These are phyloP conservation scores for Colletotrichum brevisporum DNA, from an alignment of 2,329 filamentous ascomycete genomes.

Conservation along the genomic window DNA sequence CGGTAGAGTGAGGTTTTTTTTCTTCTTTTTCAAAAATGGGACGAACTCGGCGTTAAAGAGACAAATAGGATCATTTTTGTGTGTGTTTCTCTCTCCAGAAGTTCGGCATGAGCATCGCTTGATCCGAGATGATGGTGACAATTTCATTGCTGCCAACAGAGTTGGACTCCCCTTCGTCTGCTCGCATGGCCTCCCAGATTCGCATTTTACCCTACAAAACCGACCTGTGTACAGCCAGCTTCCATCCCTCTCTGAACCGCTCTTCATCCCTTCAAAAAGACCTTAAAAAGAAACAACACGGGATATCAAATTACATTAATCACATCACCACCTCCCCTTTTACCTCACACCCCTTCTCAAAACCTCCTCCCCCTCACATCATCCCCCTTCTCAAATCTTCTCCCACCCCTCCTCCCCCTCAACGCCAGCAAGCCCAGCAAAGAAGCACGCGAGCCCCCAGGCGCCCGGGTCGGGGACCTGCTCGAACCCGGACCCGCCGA, in stretches of 20 bases:
- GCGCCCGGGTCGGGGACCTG: conserved; percentile 76
- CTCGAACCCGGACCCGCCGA: conserved; percentile 70
- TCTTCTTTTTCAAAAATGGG: conserved; percentile 43
- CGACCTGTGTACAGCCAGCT: conserved; percentile 8
- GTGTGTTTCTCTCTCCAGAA: neutral
- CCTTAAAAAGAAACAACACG: conserved; percentile 3
- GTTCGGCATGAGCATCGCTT: too few relatives aligned
- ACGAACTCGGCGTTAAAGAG: conserved; percentile 57
- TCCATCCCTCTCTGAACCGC: neutral
- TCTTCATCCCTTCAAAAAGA: conserved; percentile 1
- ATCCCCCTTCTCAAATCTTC: conserved; percentile 43
- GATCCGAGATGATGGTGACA: too few relatives aligned
- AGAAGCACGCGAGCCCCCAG: conserved; percentile 82
- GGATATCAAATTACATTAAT: conserved; percentile 14
- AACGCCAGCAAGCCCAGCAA: conserved; percentile 78
- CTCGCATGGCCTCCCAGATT: neutral
- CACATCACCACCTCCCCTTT: neutral
- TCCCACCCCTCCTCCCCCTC: conserved; percentile 60
- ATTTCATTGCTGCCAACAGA: too few relatives aligned
- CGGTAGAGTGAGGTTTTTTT: conserved; percentile 41
- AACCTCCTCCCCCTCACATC: conserved; percentile 56
- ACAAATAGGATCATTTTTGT: conserved; percentile 41
- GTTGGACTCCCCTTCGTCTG: neutral
- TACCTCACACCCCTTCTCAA: conserved; percentile 33
- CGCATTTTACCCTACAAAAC: conserved; percentile 14